phyloP scores from a whole-genome alignment of 2,329 filamentous ascomycete species.

The Colletotrichum echinochloae region DNA sequence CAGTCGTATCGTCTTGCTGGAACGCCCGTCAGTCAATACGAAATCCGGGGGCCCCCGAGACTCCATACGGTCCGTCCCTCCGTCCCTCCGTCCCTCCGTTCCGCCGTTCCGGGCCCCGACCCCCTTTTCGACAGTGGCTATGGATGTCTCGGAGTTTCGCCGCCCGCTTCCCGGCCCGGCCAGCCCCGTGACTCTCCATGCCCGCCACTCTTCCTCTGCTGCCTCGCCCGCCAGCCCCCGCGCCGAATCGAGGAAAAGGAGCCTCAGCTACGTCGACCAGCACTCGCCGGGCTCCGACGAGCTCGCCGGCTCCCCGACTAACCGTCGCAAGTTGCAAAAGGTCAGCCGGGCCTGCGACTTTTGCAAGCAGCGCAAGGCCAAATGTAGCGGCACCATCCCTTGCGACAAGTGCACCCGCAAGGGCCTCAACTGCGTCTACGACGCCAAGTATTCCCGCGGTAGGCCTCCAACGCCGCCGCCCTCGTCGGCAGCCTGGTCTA shows the following conservation, averaged over 20 bases:
- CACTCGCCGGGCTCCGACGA: conserved; percentile 35
- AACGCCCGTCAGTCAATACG: background rate
- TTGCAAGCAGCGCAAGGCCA: conserved; percentile 54
- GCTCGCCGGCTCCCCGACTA: conserved; percentile 15
- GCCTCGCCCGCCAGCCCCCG: conserved; percentile 20
- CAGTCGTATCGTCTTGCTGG: background rate
- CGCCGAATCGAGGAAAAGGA: conserved; percentile 22
- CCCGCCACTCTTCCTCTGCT: conserved; percentile 20
- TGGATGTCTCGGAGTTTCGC: conserved; percentile 28
- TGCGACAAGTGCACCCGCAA: conserved; percentile 49
- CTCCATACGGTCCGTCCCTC: background rate
- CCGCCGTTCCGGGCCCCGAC: background rate
- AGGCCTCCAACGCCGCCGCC: conserved; percentile 50
- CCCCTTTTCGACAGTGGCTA: background rate
- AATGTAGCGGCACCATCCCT: conserved; percentile 52
- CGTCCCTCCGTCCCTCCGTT: background rate
- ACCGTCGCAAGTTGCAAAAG: conserved; percentile 46
- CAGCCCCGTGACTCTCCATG: conserved; percentile 11
- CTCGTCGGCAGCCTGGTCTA: conserved; percentile 33
- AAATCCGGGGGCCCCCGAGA: background rate
- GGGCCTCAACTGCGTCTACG: conserved; percentile 46
- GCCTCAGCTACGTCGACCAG: conserved; percentile 30
- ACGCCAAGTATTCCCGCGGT: conserved; percentile 50
- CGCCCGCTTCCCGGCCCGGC: conserved; percentile 29
- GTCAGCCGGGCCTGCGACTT: conserved; percentile 54